Base-by-base conservation (phyloP, 305 asterid species). In the Fraxinus xanthoxyloides region DNA sequence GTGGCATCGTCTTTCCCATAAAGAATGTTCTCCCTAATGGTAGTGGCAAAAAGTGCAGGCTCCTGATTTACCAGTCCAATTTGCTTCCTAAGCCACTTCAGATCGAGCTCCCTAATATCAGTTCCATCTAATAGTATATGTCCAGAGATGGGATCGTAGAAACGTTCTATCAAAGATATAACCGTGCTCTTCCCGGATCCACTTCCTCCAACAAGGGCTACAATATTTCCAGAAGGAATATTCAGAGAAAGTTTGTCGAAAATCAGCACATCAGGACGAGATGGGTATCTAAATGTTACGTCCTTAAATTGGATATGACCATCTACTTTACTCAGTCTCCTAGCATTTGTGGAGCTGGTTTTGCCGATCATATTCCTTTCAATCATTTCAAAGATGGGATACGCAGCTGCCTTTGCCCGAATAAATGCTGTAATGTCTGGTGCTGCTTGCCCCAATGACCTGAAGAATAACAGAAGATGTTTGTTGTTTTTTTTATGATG, bases 121-220 rank as follows among this genome's bases (percentile, higher is more conserved):
- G 36, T 80, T 48, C 98, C 98, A 82, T 96, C 99, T 40, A 96
- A 77, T 9, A 87, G 79, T 81, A 96, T 88, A 59, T 81, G 85
- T 7, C 99, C 99, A 0, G 94, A 90, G 34, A 83, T 72, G 3
- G 99, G 97, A 63, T 93, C 98, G 43, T 96, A 96, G 87, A 96
- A 94, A 17, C 99, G 98, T 81, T 96, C 98, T 40, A 96, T 96
- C 88, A 96, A 75, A 35, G 99, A 94, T 78, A 96, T 89, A 61
- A 96, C 92, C 0, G 98, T 96, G 91, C 99, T 94, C 90, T 96
- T 96, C 79, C 99, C 98, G 0, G 98, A 96, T 32, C 99, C 99
- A 81, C 99, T 96, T 30, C 97, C 98, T 77, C 99, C 99, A 13
- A 96, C 98, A 56, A 96, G 96, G 5, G 99, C 99, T 15, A 96